Conservation (phyloP, 805 yeast species). For the Starmerella geochares region DNA sequence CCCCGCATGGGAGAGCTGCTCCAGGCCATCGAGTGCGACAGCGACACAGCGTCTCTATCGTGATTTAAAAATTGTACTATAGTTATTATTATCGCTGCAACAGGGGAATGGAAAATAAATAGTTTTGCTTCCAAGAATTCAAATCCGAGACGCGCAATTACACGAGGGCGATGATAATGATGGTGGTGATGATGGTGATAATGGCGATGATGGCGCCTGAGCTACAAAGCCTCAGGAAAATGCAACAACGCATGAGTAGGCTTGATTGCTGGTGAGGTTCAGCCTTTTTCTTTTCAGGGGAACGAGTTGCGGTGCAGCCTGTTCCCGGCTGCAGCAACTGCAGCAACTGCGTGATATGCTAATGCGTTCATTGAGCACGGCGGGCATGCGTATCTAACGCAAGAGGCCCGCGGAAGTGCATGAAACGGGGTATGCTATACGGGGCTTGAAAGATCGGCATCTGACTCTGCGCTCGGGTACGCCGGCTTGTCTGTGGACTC, state of each 20-base stretch:
- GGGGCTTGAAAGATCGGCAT: neutral
- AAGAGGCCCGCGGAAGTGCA: neutral
- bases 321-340: too few species aligned
- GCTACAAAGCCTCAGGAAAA: neutral
- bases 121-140: neutral
- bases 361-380: neutral
- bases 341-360: neutral
- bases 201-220: neutral
- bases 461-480: neutral
- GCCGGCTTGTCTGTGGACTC: neutral
- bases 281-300: neutral
- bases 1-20: slow-evolving; percentile 23
- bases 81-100: neutral
- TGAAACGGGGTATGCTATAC: neutral
- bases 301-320: too few species aligned
- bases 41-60: neutral
- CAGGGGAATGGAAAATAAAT: neutral
- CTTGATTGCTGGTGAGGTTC: neutral
- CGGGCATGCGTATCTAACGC: neutral
- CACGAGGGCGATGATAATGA: neutral
- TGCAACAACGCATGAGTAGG: neutral
- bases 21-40: slow-evolving; percentile 13
- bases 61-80: neutral
- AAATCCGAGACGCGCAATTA: neutral
- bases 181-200: too few species aligned